Evolutionary conservation across 2,329 filamentous ascomycete species (phyloP).

Genomic region (Penicillium sp.): DNA sequence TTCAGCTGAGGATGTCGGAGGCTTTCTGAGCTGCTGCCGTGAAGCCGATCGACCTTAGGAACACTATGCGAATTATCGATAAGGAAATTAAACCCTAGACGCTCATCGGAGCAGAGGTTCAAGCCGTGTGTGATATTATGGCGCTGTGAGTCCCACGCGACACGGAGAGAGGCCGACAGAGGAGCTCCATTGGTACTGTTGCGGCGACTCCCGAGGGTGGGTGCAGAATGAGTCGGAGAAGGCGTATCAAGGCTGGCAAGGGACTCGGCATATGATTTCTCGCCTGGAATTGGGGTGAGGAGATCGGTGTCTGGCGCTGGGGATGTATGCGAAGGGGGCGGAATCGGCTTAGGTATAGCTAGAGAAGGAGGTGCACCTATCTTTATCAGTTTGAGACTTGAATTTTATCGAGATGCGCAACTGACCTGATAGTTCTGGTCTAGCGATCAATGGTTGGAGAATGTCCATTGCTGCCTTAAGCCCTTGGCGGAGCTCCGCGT

Average conservation of each 20-base stretch:
- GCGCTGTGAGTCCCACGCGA: conserved; percentile 44
- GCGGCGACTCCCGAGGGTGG: conserved; percentile 24
- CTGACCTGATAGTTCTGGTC: conserved; percentile 46
- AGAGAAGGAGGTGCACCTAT: conserved; percentile 18
- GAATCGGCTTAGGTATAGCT: conserved; percentile 16
- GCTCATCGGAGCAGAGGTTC: conserved; percentile 59
- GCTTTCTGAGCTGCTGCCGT: conserved; percentile 27
- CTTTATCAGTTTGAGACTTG: conserved; percentile 8
- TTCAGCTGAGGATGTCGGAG: conserved; percentile 23
- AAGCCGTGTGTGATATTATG: conserved; percentile 53
- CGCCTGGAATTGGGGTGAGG: conserved; percentile 22
- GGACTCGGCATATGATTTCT: conserved; percentile 31
- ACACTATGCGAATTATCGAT: conserved; percentile 60
- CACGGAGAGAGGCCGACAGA: conserved; percentile 33
- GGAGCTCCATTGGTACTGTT: conserved; percentile 22
- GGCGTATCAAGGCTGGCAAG: conserved; percentile 30
- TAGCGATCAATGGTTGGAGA: conserved; percentile 44
- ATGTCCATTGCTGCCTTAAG: conserved; percentile 63
- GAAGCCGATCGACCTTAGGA: conserved; percentile 51
- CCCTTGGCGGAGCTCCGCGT: conserved; percentile 70
- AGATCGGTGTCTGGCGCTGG: conserved; percentile 29
- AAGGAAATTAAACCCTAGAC: conserved; percentile 70
- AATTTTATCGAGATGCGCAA: not conserved
- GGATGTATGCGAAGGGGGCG: conserved; percentile 22
- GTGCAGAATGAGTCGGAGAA: conserved; percentile 31